Base-by-base conservation (phyloP, 2,329 filamentous ascomycete species). In the Sporothrix humicola region DNA sequence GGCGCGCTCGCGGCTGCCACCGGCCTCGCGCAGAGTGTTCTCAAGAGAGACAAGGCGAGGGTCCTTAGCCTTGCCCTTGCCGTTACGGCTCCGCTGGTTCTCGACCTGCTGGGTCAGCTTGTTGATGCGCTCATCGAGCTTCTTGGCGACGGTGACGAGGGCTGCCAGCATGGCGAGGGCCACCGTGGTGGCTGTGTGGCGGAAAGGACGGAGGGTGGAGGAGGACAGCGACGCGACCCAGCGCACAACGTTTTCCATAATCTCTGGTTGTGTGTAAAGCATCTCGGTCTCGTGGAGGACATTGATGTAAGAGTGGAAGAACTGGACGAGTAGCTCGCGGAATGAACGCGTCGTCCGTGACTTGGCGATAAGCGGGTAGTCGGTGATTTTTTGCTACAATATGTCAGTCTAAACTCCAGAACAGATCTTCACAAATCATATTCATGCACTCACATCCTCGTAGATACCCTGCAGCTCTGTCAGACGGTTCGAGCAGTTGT, bases 201-300 rank as follows among this genome's bases (percentile, higher is more conserved):
- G 89, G 82, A 99, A 98, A 1, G 96, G 94, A 72, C 96, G 90
- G 75, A 95, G 91, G 3, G 90, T 88, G 0, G 94, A 95, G 3
- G 94, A 96, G 2, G 95, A 96, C 92, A 99, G 93, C 74, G 93
- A 92, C 54, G 91, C 91, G 74, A 98, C 87, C 96, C 96, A 99
- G 73, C 93, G 87, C 77, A 94, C 90, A 66, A 98, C 88, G 79
- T 97, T 97, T 80, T 98, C 94, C 79, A 97, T 90, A 69, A 99
- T 85, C 44, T 91, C 88, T 50, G 86, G 83, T 75, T 97, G 92
- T 61, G 88, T 90, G 83, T 97, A 97, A 69, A 99, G 84, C 23
- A 93, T 83, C 31, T 92, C 92, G n/a, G 92, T 92, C 77, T 94
- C 90, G 79, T 97, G 93, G 69, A 97, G 87, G 6, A 93, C 89